Percentiles rank a stretch among this genome's conserved stretches.
Evolutionary conservation across 1,284 basidiomycete species (phyloP).

Genomic region (Ustilago sp.): DNA sequence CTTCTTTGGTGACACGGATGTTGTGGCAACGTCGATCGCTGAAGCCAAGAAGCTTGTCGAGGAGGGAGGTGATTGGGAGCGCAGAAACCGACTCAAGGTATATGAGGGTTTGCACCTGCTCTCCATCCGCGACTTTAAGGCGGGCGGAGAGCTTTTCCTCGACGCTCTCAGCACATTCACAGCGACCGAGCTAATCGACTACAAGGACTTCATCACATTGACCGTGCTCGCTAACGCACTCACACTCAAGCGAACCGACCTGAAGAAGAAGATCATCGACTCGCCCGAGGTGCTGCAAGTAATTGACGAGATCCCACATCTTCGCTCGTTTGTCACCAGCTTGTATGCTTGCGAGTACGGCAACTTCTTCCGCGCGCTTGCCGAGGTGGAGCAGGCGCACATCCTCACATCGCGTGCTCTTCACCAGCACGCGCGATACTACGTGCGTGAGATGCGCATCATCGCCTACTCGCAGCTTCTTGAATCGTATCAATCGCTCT

Average conservation of each 20-base stretch:
- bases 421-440: constrained; percentile 87
- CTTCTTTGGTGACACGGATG: constrained; percentile 85
- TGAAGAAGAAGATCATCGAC: constrained; percentile 84
- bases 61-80: constrained; percentile 97
- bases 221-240: constrained; percentile 85
- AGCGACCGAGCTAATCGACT: constrained; percentile 86
- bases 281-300: constrained; percentile 73
- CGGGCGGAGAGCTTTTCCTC: constrained; percentile 77
- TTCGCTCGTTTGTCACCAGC: constrained; percentile 72
- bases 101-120: constrained; percentile 89
- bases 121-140: constrained; percentile 80
- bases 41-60: constrained; percentile 90
- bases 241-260: constrained; percentile 82
- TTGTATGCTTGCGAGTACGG: constrained; percentile 94
- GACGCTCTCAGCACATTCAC: constrained; percentile 95
- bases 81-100: constrained; percentile 94
- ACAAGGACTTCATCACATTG: constrained; percentile 90
- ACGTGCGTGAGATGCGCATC: constrained; percentile 96
- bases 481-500: constrained; percentile 90
- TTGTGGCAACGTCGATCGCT: constrained; percentile 80
- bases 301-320: constrained; percentile 71
- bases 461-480: constrained; percentile 91
- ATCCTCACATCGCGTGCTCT: constrained; percentile 88
- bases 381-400: constrained; percentile 86
- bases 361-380: constrained; percentile 88